Evolutionary conservation across 2,329 filamentous ascomycete species (phyloP).

Genomic region (Sclerotinia spermophila): DNA sequence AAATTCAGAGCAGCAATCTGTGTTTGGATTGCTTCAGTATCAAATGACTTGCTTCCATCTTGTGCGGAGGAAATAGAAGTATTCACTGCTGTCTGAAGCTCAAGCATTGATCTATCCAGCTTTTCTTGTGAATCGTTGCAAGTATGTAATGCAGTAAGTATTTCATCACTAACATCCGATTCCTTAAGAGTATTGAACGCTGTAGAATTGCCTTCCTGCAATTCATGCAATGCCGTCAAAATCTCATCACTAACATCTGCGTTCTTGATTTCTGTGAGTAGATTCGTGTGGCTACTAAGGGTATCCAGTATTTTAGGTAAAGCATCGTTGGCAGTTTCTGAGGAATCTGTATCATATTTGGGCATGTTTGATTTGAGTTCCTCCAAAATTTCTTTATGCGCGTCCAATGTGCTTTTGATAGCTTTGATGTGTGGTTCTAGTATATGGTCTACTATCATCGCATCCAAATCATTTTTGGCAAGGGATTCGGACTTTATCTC

Average conservation of each 20-base stretch:
- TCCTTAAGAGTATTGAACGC: slow-evolving; percentile 31
- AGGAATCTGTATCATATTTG: slow-evolving; percentile 18
- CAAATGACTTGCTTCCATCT: background rate
- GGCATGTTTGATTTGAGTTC: slow-evolving; percentile 24
- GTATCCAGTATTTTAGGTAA: slow-evolving; percentile 28
- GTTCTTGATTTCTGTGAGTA: slow-evolving; percentile 35
- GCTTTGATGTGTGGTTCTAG: slow-evolving; percentile 17
- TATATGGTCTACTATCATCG: background rate
- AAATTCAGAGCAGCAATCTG: background rate
- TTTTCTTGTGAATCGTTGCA: slow-evolving; percentile 12
- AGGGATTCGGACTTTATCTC: slow-evolving; percentile 21
- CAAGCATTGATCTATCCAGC: background rate
- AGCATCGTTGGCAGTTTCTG: slow-evolving; percentile 15
- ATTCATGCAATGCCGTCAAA: slow-evolving; percentile 33
- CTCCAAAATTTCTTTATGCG: slow-evolving; percentile 23
- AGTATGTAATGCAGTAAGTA: slow-evolving; percentile 34
- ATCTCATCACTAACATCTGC: slow-evolving; percentile 35
- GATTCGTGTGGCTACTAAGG: slow-evolving; percentile 26
- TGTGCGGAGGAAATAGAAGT: background rate
- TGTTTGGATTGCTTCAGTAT: background rate
- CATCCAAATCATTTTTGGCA: background rate
- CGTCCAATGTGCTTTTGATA: slow-evolving; percentile 24
- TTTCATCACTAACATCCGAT: slow-evolving; percentile 34
- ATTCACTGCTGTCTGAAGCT: background rate
- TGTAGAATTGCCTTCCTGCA: slow-evolving; percentile 25